phyloP scores from a whole-genome alignment of 2,329 filamentous ascomycete species.

The Cladosporium sp. region DNA sequence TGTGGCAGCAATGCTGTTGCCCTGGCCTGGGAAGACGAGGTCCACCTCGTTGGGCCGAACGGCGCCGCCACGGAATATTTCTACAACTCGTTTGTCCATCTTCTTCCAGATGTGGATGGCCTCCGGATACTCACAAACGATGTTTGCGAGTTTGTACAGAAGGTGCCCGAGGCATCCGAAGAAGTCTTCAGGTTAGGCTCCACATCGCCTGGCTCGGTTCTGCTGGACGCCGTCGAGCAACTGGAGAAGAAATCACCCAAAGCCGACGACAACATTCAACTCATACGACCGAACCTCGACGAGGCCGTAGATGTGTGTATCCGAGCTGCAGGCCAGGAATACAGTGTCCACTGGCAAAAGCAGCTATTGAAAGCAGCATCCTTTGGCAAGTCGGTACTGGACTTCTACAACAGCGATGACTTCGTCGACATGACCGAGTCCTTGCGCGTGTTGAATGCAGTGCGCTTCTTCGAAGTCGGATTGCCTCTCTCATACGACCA shows the following conservation, averaged over 20 bases:
- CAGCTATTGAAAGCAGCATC: constrained; percentile 93
- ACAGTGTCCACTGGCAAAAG: constrained; percentile 89
- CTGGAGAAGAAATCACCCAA: constrained; percentile 93
- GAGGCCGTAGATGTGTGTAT: constrained; percentile 95
- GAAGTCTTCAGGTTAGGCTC: constrained; percentile 89
- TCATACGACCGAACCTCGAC: constrained; percentile 82
- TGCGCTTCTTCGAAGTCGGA: constrained; percentile 87
- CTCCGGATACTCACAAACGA: constrained; percentile 87
- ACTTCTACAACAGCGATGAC: constrained; percentile 96
- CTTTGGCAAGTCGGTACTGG: constrained; percentile 94
- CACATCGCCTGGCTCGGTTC: constrained; percentile 84
- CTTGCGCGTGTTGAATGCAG: constrained; percentile 86
- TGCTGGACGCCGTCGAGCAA: constrained; percentile 88
- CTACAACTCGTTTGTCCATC: constrained; percentile 87
- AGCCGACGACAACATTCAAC: constrained; percentile 94
- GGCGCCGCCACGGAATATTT: constrained; percentile 72
- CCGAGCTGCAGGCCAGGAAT: constrained; percentile 89
- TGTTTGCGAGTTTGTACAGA: constrained; percentile 96
- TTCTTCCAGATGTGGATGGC: constrained; percentile 87
- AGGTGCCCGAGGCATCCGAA: constrained; percentile 69
- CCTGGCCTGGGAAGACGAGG: constrained; percentile 96
- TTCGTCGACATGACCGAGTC: constrained; percentile 99
- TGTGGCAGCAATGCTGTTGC: constrained; percentile 93
- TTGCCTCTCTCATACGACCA: constrained; percentile 91
- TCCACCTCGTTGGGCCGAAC: constrained; percentile 86